Conservation (phyloP, 225 moss, liverwort and hornwort genomes). For the Thuidium tamariscinum region DNA sequence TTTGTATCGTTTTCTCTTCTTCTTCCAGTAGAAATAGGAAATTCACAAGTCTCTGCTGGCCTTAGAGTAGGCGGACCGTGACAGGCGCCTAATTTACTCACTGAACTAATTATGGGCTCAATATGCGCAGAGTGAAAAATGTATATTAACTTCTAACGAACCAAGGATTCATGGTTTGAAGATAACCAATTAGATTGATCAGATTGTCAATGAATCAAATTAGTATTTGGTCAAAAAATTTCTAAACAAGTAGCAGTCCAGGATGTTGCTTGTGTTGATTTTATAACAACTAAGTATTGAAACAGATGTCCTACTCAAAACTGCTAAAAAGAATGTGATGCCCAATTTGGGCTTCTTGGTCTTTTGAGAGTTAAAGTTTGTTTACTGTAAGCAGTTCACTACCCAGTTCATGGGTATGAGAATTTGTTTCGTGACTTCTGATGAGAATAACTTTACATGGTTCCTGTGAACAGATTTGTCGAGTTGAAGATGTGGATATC, state of each 20-base stretch:
- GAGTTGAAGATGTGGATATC: conserved; percentile 79
- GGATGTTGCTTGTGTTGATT: not conserved
- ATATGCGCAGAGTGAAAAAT: not conserved
- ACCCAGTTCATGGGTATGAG: not conserved
- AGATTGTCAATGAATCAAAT: not conserved
- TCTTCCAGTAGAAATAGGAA: not conserved
- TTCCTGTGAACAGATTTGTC: conserved; percentile 54
- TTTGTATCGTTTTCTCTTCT: not conserved
- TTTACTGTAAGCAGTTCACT: not conserved
- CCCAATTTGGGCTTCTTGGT: not conserved
- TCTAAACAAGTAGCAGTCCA: not conserved
- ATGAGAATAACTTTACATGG: not conserved
- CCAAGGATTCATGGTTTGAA: too few relatives aligned
- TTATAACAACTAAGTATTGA: not conserved
- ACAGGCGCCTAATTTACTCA: not conserved
- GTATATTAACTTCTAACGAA: not conserved
- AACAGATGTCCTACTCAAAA: not conserved
- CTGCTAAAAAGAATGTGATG: not conserved
- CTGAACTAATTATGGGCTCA: not conserved
- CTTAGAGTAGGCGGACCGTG: not conserved
- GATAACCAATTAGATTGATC: not conserved
- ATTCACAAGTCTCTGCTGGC: not conserved
- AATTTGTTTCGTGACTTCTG: not conserved
- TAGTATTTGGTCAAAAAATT: not conserved
- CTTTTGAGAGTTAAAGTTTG: not conserved